These are phyloP conservation scores for Pseudomicrostroma phylloplanum DNA, from an alignment of 1,284 basidiomycete genomes.

Conservation along the genomic window DNA sequence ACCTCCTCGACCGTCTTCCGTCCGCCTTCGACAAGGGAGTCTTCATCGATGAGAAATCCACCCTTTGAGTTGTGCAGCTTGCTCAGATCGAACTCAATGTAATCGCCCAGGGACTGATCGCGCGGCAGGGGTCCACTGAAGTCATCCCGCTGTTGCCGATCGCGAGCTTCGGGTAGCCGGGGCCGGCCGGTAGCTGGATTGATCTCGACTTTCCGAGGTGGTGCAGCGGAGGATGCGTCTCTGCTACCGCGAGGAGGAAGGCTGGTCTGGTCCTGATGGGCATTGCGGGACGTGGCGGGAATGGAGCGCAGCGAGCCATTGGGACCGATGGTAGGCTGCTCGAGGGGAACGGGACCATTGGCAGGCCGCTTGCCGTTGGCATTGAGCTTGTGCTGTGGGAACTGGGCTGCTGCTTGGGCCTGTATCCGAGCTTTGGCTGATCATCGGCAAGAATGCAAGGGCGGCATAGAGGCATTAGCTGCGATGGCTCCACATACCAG, in stretches of 20 bases:
- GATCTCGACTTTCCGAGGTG: conserved; percentile 9
- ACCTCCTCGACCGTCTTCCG: conserved; percentile 38
- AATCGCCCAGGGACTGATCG: conserved; percentile 44
- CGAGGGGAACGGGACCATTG: conserved; percentile 9
- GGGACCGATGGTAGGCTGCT: not conserved
- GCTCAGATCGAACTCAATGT: conserved; percentile 49
- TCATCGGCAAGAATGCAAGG: conserved; percentile 14
- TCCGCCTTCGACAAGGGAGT: conserved; percentile 21
- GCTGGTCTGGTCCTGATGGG: conserved; percentile 15
- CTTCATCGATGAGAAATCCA: conserved; percentile 44
- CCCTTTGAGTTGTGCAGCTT: conserved; percentile 47
- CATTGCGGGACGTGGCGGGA: conserved; percentile 30
- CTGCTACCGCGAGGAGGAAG: conserved; percentile 2
- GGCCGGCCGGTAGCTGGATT: conserved; percentile 19
- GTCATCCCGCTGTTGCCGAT: no score
- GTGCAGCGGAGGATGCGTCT: conserved; percentile 11
- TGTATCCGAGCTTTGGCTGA: conserved; percentile 14
- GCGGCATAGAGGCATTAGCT: conserved; percentile 22
- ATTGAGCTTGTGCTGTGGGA: conserved; percentile 4
- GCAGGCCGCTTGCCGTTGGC: conserved; percentile 10
- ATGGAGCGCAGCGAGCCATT: conserved; percentile 18
- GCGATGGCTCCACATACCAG: conserved; percentile 8
- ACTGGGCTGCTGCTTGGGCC: conserved; percentile 12
- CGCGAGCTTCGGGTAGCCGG: conserved; percentile 18
- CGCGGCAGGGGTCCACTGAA: conserved; percentile 23